A percentile compares a stretch with the other conserved stretches of the same genome.
Conservation (phyloP, 495 filamentous ascomycete genomes). For the Daldinia concentrica region DNA sequence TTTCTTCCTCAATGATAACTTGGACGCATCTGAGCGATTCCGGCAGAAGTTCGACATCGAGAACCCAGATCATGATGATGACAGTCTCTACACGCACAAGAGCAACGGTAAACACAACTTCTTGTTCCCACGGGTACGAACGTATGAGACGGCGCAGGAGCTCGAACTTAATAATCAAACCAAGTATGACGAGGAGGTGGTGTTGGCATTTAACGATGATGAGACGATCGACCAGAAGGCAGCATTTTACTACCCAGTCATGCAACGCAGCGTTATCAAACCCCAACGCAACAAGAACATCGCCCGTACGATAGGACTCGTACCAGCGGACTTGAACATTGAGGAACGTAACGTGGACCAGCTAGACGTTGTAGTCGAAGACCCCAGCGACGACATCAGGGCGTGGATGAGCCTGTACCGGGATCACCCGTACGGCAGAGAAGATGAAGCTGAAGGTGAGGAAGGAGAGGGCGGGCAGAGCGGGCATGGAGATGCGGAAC, state of each 20-base stretch:
- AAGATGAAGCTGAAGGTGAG: conserved; percentile 33
- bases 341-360: conserved; percentile 56
- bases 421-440: conserved; percentile 52
- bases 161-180: conserved; percentile 71
- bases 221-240: conserved; percentile 64
- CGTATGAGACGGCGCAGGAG: conserved; percentile 82
- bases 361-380: conserved; percentile 55
- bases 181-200: conserved; percentile 66
- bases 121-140: conserved; percentile 78
- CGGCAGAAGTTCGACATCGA: conserved; percentile 76
- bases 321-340: conserved; percentile 46
- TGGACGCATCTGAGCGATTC: conserved; percentile 66
- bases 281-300: conserved; percentile 67
- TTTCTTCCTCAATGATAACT: conserved; percentile 74
- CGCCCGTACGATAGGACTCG: conserved; percentile 53
- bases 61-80: conserved; percentile 73
- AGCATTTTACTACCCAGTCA: conserved; percentile 90
- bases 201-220: conserved; percentile 60
- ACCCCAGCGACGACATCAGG: conserved; percentile 53
- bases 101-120: conserved; percentile 62
- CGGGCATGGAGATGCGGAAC: conserved; percentile 36
- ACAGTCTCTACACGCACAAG: conserved; percentile 69
- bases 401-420: conserved; percentile 52
- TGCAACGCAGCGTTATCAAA: conserved; percentile 68
- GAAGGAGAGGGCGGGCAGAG: conserved; percentile 3